Conservation (phyloP, 1,284 basidiomycete species). For the Ceratobasidium sp. region DNA sequence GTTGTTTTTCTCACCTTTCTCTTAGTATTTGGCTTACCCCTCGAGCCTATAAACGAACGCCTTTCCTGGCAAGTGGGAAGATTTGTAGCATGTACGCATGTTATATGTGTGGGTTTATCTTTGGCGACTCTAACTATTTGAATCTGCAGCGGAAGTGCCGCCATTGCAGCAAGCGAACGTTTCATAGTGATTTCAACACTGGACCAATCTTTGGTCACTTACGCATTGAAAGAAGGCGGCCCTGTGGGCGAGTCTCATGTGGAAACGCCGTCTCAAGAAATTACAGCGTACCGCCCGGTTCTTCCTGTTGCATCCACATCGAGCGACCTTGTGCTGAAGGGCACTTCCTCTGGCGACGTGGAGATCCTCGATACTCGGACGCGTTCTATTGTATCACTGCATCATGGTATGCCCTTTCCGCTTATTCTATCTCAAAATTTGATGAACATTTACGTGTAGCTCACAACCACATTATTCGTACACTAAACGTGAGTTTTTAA, state of each 20-base stretch:
- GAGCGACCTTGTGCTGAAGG: neutral
- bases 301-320: neutral
- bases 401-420: neutral
- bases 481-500: too few relatives aligned
- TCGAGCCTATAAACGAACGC: too few relatives aligned
- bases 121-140: neutral
- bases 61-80: too few relatives aligned
- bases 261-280: neutral
- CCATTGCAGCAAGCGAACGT: neutral
- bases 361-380: too few relatives aligned
- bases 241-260: neutral
- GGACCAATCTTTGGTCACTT: neutral
- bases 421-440: too few relatives aligned
- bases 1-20: too few relatives aligned
- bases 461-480: too few relatives aligned
- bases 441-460: too few relatives aligned
- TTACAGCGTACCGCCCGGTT: neutral
- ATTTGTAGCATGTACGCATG: neutral
- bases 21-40: constrained; percentile 2
- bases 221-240: neutral
- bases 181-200: neutral
- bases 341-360: neutral
- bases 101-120: neutral
- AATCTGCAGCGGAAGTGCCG: neutral
- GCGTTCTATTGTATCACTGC: too few relatives aligned